Evolutionary conservation across 805 yeast genomes (phyloP), one percentile per base, ranked within the genome.

Genomic region (Candida rishiriensis): DNA sequence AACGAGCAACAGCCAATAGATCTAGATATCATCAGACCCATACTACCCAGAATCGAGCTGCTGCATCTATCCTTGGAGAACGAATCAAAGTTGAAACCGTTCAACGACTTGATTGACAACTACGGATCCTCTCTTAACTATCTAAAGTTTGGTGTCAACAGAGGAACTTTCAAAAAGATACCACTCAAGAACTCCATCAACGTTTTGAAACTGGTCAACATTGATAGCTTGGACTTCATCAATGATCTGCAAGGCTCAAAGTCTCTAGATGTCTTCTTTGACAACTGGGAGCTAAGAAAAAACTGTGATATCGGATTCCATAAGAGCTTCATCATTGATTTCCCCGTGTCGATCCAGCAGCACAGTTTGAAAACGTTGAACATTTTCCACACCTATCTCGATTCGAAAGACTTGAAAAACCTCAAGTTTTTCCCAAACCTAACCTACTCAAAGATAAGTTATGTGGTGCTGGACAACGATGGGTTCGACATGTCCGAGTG

Each of bases 1-100:
- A 56, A 59, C 47, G 63, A 59, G 39, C 63, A 60, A 43, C 56
- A 56, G 41, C 58, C 61, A 18, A 56, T 60, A n/a, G 63, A 60
- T 42, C 36, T 57, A n/a, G 38, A 51, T 2, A 38, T 60, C 16
- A 54, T 60, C 37, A 51, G 51, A 40, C 56, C 63, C 15, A 48
- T 56, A 30, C 47, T 60, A 21, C 55, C 56, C 13, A 47, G 48
- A 26, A 56, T 59, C 21, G 55, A 60, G 44, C 43, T 60, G 49
- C 41, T 60, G 29, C 64, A 60, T 50, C 46, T 60, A 16, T 55
- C 60, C 13, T 39, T 60, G 26, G 64, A 60, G 39, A 60, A 59
- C 47, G 63, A 60, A 44, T 33, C 56, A 8, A 60, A 57, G 40
- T 46, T 60, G 21, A 55, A 44, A 37, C 64, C 64, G 11, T 60